These are phyloP conservation scores for Cercospora canescens DNA, from an alignment of 2,329 filamentous ascomycete species.

Conservation along the genomic window DNA sequence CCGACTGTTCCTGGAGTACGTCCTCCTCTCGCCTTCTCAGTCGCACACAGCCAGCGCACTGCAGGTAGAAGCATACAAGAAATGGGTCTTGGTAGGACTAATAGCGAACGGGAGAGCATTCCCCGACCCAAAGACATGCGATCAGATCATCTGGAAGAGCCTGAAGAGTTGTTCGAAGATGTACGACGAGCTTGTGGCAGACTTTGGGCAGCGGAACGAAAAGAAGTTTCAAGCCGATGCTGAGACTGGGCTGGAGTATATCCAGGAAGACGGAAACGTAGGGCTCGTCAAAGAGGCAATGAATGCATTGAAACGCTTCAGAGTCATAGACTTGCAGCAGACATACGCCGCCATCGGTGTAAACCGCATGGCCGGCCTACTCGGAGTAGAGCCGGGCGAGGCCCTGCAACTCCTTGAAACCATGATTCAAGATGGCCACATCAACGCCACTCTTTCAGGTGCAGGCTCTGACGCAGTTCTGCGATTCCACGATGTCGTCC, in stretches of 20 bases:
- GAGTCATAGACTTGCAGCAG: slow-evolving; percentile 69
- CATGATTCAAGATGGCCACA: slow-evolving; percentile 52
- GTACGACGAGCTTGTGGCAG: slow-evolving; percentile 69
- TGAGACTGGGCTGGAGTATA: slow-evolving; percentile 55
- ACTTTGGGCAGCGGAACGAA: slow-evolving; percentile 64
- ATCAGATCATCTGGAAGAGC: slow-evolving; percentile 53
- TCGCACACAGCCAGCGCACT: slow-evolving; percentile 65
- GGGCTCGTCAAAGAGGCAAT: slow-evolving; percentile 70
- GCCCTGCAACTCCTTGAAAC: slow-evolving; percentile 55
- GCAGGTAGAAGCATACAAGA: slow-evolving; percentile 89
- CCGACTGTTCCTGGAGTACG: slow-evolving; percentile 48
- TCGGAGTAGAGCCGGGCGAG: slow-evolving; percentile 52
- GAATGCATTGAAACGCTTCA: slow-evolving; percentile 71
- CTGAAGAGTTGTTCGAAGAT: slow-evolving; percentile 63
- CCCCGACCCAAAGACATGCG: slow-evolving; percentile 58
- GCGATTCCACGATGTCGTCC: slow-evolving; percentile 48
- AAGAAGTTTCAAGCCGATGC: slow-evolving; percentile 64
- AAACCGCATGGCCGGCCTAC: slow-evolving; percentile 51
- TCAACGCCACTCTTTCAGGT: slow-evolving; percentile 54
- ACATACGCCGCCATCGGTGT: slow-evolving; percentile 68
- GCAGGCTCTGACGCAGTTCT: slow-evolving; percentile 46
- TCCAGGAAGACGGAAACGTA: slow-evolving; percentile 65
- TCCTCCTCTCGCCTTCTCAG: slow-evolving; percentile 66
- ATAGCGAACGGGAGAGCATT: slow-evolving; percentile 65
- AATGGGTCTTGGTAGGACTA: slow-evolving; percentile 78